Conservation (phyloP, 768 basidiomycete genomes). For the Clitopilus passeckerianus region DNA sequence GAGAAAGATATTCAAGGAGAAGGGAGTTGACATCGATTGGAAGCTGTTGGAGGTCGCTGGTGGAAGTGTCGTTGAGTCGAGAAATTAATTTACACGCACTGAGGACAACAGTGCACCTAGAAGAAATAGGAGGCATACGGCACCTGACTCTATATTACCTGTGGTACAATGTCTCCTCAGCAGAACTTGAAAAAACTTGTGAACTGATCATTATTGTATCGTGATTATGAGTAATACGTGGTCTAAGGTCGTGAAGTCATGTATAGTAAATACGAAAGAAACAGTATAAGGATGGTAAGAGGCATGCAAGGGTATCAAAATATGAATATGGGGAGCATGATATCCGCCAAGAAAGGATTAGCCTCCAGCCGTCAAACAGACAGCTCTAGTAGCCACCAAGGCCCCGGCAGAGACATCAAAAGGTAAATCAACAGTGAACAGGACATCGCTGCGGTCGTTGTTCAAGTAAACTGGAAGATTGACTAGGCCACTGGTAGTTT, state of each 20-base stretch:
- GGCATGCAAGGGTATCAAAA: constrained; percentile 10
- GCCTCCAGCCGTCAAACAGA: constrained; percentile 83
- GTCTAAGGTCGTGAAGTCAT: neutral
- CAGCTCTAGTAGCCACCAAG: constrained; percentile 81
- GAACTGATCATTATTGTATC: no score
- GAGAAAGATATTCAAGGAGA: constrained; percentile 60
- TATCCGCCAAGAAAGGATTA: constrained; percentile 22
- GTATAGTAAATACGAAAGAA: neutral
- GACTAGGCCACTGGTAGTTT: constrained; percentile 40
- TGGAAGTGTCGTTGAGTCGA: constrained; percentile 30
- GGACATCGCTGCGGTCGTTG: constrained; percentile 79
- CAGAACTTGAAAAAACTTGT: no score
- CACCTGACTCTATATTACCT: no score
- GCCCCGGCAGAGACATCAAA: constrained; percentile 64
- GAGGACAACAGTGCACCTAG: no score
- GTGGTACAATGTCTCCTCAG: no score
- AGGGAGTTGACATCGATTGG: constrained; percentile 86
- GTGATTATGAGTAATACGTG: no score
- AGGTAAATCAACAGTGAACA: constrained; percentile 86
- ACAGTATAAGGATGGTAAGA: constrained; percentile 4
- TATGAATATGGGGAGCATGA: no score
- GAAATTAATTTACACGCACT: neutral
- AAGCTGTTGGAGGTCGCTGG: constrained; percentile 68
- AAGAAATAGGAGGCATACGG: no score
- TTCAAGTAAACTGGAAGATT: constrained; percentile 93